Evolutionary conservation across 2,329 filamentous ascomycete species (phyloP), one percentile per base, ranked within the genome.

Genomic region (Ophiostoma fasciatum): DNA sequence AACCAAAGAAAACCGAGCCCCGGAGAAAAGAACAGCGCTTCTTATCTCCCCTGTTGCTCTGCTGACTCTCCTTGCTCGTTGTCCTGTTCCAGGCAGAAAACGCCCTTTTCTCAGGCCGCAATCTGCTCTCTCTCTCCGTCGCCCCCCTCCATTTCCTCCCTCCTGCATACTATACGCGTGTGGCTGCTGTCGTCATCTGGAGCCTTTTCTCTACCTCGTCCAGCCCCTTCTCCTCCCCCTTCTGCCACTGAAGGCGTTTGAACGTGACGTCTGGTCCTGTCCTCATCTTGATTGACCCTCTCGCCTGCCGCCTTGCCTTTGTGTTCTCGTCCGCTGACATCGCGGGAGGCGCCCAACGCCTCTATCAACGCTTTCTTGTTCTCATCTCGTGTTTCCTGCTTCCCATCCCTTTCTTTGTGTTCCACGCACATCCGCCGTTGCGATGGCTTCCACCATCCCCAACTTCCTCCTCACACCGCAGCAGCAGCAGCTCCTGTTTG

Each of bases 401-500:
- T 28, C 20, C 9, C 17, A 22, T n/a, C n/a, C n/a, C n/a, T n/a
- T n/a, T n/a, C n/a, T n/a, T n/a, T n/a, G n/a, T n/a, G 14, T 21
- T 33, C 19, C 17, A 33, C n/a, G 23, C 37, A 26, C 17, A 27
- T 25, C 28, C 32, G 28, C n/a, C n/a, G n/a, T 47, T 49, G 47
- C 48, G 37, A 74, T 74, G 69, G 59, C 68, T 43, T 68, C 65
- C n/a, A n/a, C n/a, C 47, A 62, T 65, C 38, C 59, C 57, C 37
- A 54, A 62, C 51, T 77, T 82, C 54, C 74, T 77, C 50, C 68
- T 85, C 46, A 82, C 78, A 41, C 75, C 76, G 43, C 73, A 81
- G 51, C 80, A 88, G 56, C 79, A 87, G 62, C 75, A 71, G 50
- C 64, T 87, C 41, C 66, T 88, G 30, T 75, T 82, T 44, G 77